Evolutionary conservation across 2,329 filamentous ascomycete species (phyloP).

Genomic region (Penicillium sclerotigenum): DNA sequence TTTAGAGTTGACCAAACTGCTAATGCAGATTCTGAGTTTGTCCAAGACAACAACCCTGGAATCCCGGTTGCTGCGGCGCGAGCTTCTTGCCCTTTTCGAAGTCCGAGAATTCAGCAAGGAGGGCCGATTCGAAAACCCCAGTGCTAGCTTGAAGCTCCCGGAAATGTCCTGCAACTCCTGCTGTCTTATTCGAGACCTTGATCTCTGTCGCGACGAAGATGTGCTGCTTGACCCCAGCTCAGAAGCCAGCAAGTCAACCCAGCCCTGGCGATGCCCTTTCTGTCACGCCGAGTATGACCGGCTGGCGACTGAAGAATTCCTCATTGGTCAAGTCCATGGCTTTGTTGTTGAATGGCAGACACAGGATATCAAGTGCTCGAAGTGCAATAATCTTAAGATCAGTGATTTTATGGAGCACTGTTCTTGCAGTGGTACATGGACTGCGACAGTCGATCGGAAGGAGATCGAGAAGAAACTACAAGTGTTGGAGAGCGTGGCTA

Average conservation of each 20-base stretch:
- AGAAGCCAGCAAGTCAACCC: slow-evolving; percentile 34
- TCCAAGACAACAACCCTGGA: slow-evolving; percentile 90
- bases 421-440: slow-evolving; percentile 85
- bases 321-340: slow-evolving; percentile 73
- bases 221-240: slow-evolving; percentile 58
- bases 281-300: slow-evolving; percentile 74
- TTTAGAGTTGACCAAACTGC: slow-evolving; percentile 83
- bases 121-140: slow-evolving; percentile 84
- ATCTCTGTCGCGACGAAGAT: slow-evolving; percentile 86
- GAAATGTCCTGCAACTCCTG: slow-evolving; percentile 87
- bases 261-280: slow-evolving; percentile 70
- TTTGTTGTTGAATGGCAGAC: slow-evolving; percentile 76
- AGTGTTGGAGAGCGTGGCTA: slow-evolving; percentile 72
- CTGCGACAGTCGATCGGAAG: slow-evolving; percentile 63
- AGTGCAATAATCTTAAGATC: slow-evolving; percentile 62
- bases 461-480: slow-evolving; percentile 63
- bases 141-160: slow-evolving; percentile 66
- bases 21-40: slow-evolving; percentile 88
- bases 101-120: slow-evolving; percentile 89
- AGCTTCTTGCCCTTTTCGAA: slow-evolving; percentile 85
- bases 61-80: slow-evolving; percentile 81
- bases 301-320: slow-evolving; percentile 76
- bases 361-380: slow-evolving; percentile 85
- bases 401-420: slow-evolving; percentile 99
- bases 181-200: slow-evolving; percentile 82